Base-by-base conservation (phyloP, 495 filamentous ascomycete species). In the Penicillium coffeae region DNA sequence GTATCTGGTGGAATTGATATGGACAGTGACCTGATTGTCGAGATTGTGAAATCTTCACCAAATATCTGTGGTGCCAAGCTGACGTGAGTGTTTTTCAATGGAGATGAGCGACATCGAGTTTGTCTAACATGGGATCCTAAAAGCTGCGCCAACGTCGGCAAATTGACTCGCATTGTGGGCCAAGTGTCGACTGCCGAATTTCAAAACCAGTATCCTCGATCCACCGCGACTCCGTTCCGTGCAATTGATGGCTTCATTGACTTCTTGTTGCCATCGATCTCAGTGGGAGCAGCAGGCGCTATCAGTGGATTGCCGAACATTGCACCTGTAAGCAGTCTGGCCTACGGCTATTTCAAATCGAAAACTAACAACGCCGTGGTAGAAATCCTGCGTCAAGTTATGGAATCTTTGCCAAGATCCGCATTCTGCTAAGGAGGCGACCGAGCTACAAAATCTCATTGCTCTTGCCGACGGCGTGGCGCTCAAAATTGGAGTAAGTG, bases 241-340 rank as follows among this genome's bases (percentile, higher is more conserved):
- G 43, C 43, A 0, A 45, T 45, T 15, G 33, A 45, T 45, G 43
- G 43, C 1, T 45, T 45, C 21, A 45, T 45, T 37, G 43, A 45
- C 19, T 45, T 45, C 43, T 37, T 45, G 30, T 34, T 45, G 8
- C 43, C 43, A 14, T 45, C 43, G 0, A 45, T 45, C 16, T 45
- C 43, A 3, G 43, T 45, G 5, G 43, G 43, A 9, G 36, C 43
- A 1, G 15, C 43, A n/a, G 43, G 43, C 4, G 43, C 43, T 13
- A 45, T 45, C 16, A 45, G 43, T 45, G 43, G 43, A 4, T 22
- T 45, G 43, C 43, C 43, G 8, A 45, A 45, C 18, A 45, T 45
- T 12, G 43, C 43, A 21, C 43, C 43, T 10, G 43, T 45, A 38
- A 45, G 43, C 6, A 21, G 3, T 37, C 34, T 20, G 21, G 19